Conservation (phyloP, 1,284 basidiomycete genomes). For the Cutaneotrichosporon sp. region DNA sequence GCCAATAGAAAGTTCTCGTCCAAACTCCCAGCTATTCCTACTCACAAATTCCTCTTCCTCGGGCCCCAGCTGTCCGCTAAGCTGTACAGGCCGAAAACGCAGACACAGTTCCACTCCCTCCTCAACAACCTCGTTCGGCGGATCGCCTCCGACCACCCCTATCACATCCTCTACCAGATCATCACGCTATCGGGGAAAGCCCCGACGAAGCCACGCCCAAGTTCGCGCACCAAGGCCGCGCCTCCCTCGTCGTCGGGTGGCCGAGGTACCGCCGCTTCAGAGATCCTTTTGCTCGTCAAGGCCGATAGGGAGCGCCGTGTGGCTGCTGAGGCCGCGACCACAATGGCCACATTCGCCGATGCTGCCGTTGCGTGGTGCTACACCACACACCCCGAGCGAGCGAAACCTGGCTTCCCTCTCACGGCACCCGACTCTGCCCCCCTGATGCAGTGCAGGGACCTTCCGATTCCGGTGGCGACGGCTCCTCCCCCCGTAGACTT, state of each 20-base stretch:
- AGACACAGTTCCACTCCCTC: slow-evolving; percentile 57
- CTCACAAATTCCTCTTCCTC: slow-evolving; percentile 82
- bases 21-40: slow-evolving; percentile 58
- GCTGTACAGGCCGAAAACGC: slow-evolving; percentile 55
- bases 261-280: slow-evolving; percentile 62
- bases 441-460: slow-evolving; percentile 19
- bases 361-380: slow-evolving; percentile 69
- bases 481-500: slow-evolving; percentile 65
- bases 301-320: slow-evolving; percentile 68
- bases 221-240: slow-evolving; percentile 1
- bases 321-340: slow-evolving; percentile 46
- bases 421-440: slow-evolving; percentile 4
- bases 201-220: background rate
- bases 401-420: background rate
- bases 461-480: slow-evolving; percentile 79
- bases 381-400: slow-evolving; percentile 12
- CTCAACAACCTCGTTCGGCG: slow-evolving; percentile 65
- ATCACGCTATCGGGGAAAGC: slow-evolving; percentile 55
- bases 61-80: slow-evolving; percentile 89
- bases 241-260: slow-evolving; percentile 22
- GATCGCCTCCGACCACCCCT: slow-evolving; percentile 86
- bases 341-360: slow-evolving; percentile 64
- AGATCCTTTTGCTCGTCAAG: slow-evolving; percentile 65
- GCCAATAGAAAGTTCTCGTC: slow-evolving; percentile 54
- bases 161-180: slow-evolving; percentile 87